A percentile compares a stretch with the other conserved stretches of the same genome.
Evolutionary conservation across 306 rosid genomes (phyloP).

Genomic region (Cyclanthera cordifolia): DNA sequence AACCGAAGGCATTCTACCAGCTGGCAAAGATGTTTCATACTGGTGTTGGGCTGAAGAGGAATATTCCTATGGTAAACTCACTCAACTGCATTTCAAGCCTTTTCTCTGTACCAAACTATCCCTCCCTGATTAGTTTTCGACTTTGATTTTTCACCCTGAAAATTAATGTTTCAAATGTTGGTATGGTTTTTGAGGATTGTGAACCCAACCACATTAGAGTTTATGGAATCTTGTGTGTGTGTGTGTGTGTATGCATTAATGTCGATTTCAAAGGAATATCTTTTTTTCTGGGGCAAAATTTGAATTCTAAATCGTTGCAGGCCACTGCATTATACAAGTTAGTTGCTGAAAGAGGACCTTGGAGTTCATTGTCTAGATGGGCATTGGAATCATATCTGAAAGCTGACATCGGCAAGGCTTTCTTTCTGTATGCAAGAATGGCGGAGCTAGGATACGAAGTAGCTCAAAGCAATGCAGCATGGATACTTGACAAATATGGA

Average conservation of each 20-base stretch:
- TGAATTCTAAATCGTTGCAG: conserved; percentile 30
- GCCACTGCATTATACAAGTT: conserved; percentile 80
- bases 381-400: conserved; percentile 88
- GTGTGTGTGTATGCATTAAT: neutral
- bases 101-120: neutral
- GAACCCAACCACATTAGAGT: neutral
- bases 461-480: conserved; percentile 98
- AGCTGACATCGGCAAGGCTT: conserved; percentile 87
- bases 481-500: conserved; percentile 97
- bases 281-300: neutral
- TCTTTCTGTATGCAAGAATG: conserved; percentile 86
- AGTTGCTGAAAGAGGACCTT: conserved; percentile 97
- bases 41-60: conserved; percentile 84
- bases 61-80: conserved; percentile 52
- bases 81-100: neutral
- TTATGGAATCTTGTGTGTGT: neutral
- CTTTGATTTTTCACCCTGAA: neutral
- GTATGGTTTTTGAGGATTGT: neutral
- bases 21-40: conserved; percentile 94
- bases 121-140: neutral
- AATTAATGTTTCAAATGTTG: neutral
- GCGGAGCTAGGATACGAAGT: conserved; percentile 97
- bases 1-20: conserved; percentile 97
- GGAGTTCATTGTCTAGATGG: conserved; percentile 99
- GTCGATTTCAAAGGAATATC: neutral